Evolutionary conservation across 495 filamentous ascomycete genomes (phyloP), one percentile per base, ranked within the genome.

Genomic region (Viridothelium virens): DNA sequence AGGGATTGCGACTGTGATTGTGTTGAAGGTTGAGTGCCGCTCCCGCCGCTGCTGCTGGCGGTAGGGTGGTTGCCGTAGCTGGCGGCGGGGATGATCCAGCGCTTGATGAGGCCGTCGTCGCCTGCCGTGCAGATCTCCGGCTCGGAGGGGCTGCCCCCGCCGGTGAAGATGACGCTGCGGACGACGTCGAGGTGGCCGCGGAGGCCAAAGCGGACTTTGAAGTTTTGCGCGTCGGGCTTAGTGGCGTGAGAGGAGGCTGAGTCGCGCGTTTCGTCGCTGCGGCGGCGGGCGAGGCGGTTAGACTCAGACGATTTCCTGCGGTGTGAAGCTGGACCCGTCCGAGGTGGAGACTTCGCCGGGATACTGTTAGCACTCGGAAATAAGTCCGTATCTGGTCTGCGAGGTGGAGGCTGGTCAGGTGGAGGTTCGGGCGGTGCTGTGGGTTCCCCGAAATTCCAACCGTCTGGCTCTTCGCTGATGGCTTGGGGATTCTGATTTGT

Each of bases 101-200:
- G 86, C 75, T 97, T 98, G 74, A 98, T 88, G 61, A 89, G 86
- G 61, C 93, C 93, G 73, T 98, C 94, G 73, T 98, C 94, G 64
- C 95, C 93, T 63, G 90, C 89, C 2, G 95, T 97, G 75, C 92
- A 97, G 61, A 98, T 92, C 75, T 98, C 94, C 0, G 94, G 94
- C 73, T 97, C 94, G 7, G 90, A 89, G 4, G 91, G 91, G 74
- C 90, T 96, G 56, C 94, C 94, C 41, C 93, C 93, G 9, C 94
- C 95, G 7, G 91, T 97, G 77, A 98, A 98, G 67, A 96, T 92
- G 63, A 96, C 89, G 11, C 91, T 89, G 25, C 94, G 86, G 12
- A 98, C 89, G 39, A 94, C 90, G 76, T 97, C 93, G 2, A 98
- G 82, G 76, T 98, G 94, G 12, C 94, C 94, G 62, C 94, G 81